phyloP scores from a whole-genome alignment of 169 alveolate species.

The Cryptosporidium sp. region DNA sequence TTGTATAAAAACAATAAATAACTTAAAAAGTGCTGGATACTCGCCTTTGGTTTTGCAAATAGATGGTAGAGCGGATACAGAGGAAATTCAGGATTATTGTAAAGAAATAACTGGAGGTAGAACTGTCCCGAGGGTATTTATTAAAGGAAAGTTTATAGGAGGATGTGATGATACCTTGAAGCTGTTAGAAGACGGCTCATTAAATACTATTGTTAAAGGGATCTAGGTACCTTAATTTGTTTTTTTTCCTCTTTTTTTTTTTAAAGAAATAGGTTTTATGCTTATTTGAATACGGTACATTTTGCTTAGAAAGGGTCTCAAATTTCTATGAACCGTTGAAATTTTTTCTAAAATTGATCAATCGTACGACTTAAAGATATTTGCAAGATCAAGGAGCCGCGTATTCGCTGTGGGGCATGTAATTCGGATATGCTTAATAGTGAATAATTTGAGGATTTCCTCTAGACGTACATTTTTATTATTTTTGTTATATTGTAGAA shows the following conservation, averaged over 20 bases:
- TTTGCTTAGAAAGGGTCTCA: not conserved
- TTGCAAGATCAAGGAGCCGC: constrained; percentile 2
- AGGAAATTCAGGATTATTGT: constrained; percentile 78
- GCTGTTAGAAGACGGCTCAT: constrained; percentile 23
- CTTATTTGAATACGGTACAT: not conserved
- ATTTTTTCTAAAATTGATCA: not conserved
- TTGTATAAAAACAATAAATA: constrained; percentile 38
- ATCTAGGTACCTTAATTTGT: not conserved
- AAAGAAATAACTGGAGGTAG: constrained; percentile 77
- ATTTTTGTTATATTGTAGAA: not conserved
- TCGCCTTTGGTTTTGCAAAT: constrained; percentile 70
- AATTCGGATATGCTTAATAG: constrained; percentile 12
- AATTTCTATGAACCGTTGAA: not conserved
- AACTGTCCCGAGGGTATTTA: constrained; percentile 82
- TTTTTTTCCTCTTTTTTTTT: not conserved
- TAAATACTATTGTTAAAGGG: not conserved
- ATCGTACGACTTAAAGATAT: not conserved
- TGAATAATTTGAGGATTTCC: not conserved
- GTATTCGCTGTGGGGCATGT: not conserved
- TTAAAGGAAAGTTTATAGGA: constrained; percentile 78
- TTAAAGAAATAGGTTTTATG: not conserved
- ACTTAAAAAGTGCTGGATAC: constrained; percentile 37
- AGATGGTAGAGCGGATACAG: constrained; percentile 70
- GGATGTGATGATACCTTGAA: constrained; percentile 81
- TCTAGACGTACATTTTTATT: not conserved